Evolutionary conservation across 1,139 yeast species (phyloP).

Genomic region (Hemisphaericaspora xylofermentans): DNA sequence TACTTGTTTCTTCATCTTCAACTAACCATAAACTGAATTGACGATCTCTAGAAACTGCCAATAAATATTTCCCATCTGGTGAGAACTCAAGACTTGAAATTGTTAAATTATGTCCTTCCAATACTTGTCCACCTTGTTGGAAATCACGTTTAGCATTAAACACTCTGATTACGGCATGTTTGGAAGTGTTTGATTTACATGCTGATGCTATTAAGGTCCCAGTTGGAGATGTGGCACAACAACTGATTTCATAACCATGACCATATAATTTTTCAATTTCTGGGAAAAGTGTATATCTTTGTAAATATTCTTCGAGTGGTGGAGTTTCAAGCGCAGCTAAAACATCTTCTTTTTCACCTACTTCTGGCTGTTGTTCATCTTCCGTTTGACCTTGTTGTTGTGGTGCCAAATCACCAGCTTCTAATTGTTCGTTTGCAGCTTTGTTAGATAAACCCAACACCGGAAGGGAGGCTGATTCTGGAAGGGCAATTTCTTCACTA

Average conservation of each 20-base stretch:
- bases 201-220: constrained; percentile 77
- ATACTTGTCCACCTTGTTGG: constrained; percentile 38
- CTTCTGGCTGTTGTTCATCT: constrained; percentile 38
- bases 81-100: constrained; percentile 82
- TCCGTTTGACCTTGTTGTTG: constrained; percentile 29
- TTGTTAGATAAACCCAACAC: constrained; percentile 93
- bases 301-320: constrained; percentile 86
- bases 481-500: constrained; percentile 31
- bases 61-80: constrained; percentile 61
- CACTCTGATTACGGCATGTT: constrained; percentile 82
- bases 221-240: constrained; percentile 71
- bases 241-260: constrained; percentile 91
- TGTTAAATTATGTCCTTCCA: constrained; percentile 72
- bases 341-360: constrained; percentile 42
- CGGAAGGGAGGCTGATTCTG: constrained; percentile 88
- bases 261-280: constrained; percentile 94
- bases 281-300: constrained; percentile 91
- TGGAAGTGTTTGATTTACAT: constrained; percentile 81
- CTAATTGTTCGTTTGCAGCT: constrained; percentile 57
- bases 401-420: constrained; percentile 39
- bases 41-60: constrained; percentile 90
- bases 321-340: constrained; percentile 52
- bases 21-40: constrained; percentile 77
- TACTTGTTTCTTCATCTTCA: constrained; percentile 33
- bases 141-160: constrained; percentile 56